Base-by-base conservation (phyloP, 176 grass and related monocot species). In the Juncus inflexus region DNA sequence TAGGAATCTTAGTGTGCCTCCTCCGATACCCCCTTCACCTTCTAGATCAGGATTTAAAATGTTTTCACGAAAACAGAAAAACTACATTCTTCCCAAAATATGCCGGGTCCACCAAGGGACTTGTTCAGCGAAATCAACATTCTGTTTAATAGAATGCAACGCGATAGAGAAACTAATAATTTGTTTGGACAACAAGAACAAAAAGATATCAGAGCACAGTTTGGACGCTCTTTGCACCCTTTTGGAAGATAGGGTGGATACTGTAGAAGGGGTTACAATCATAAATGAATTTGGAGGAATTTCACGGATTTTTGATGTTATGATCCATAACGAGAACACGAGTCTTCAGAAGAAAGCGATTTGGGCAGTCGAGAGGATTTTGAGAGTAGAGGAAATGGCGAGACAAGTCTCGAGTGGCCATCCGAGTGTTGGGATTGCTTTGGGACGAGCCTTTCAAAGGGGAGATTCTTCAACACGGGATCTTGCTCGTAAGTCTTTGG, bases 361-460 rank as follows among this genome's bases (percentile, higher is more conserved):
- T 36, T 94, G 89, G 84, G 84, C 84, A 11, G 89, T 85, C 2
- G 90, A 94, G 76, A 94, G 84, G 79, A 88, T 94, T 56, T 74
- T 94, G 55, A 78, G 90, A 38, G 65, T 59, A 7, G 81, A 87
- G 3, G 72, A 80, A 9, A 94, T 94, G 57, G 79, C 89, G 28
- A 74, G 73, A 77, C 72, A 72, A 37, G 71, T 66, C 77, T 75
- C 72, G 40, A 55, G 69, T 2, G 84, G 79, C 69, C 73, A 57
- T 35, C 13, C 67, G 51, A 77, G 73, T 67, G 68, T 94, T 60
- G 82, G 67, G 49, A 82, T 79, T 59, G 84, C 84, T 15, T 77
- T 94, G 57, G 76, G 86, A 52, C 78, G 81, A 55, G 84, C 89
- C 45, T 92, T 92, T 62, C 81, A 85, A 41, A 55, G 83, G 54